These are phyloP conservation scores for Neoboletus magnificus DNA, from an alignment of 768 basidiomycete species.

Conservation along the genomic window DNA sequence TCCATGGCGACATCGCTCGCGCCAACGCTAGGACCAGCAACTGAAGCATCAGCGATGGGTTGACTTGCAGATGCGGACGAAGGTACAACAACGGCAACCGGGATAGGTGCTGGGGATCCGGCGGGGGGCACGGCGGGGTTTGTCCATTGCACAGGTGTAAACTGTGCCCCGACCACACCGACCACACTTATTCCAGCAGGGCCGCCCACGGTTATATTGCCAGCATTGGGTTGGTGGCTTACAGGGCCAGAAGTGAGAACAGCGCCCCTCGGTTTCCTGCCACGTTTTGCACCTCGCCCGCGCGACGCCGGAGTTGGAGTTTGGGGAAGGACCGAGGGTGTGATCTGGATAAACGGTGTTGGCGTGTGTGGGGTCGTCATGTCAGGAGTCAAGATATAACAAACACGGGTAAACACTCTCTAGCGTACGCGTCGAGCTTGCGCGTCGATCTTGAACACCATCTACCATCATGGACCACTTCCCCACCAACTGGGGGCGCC, in stretches of 20 bases:
- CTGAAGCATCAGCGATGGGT: slow-evolving; percentile 3
- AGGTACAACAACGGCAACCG: slow-evolving; percentile 2
- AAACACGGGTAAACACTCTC: slow-evolving; percentile 20
- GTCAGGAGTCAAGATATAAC: neutral
- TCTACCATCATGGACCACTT: slow-evolving; percentile 69
- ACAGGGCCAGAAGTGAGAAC: slow-evolving; percentile 6
- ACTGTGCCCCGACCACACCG: slow-evolving; percentile 9
- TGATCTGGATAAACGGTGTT: slow-evolving; percentile 27
- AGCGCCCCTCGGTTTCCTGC: slow-evolving; percentile 23
- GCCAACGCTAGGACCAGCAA: neutral
- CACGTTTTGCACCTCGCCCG: slow-evolving; percentile 26
- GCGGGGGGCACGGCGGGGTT: slow-evolving; percentile 14
- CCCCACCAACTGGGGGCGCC: slow-evolving; percentile 80
- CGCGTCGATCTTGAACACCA: slow-evolving; percentile 14
- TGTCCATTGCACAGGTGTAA: slow-evolving; percentile 42
- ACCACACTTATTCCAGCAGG: neutral
- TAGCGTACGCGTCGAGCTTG: slow-evolving; percentile 23
- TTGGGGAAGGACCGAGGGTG: slow-evolving; percentile 13
- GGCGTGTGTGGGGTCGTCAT: slow-evolving; percentile 27
- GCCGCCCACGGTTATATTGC: neutral
- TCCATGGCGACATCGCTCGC: slow-evolving; percentile 8
- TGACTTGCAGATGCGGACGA: neutral
- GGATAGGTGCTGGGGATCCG: slow-evolving; percentile 11
- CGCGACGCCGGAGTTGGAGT: slow-evolving; percentile 23
- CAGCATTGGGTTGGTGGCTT: slow-evolving; percentile 9